Evolutionary conservation across 768 basidiomycete species (phyloP).

Genomic region (Termitomyces sp.): DNA sequence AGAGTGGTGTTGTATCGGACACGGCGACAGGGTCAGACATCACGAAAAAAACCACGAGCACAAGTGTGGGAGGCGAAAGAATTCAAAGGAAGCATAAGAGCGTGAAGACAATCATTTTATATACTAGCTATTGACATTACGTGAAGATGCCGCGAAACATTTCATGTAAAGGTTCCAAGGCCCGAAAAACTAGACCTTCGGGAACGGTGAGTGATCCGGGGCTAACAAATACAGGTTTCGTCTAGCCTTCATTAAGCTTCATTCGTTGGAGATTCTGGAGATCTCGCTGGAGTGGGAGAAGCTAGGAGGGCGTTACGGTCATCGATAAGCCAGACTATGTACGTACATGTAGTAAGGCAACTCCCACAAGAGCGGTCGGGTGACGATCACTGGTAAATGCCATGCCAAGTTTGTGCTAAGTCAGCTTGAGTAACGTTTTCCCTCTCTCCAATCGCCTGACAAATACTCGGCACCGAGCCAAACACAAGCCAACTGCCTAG

Average conservation of each 20-base stretch:
- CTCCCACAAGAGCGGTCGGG: background rate
- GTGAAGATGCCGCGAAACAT: background rate
- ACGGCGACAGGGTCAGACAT: background rate
- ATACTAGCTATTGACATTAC: background rate
- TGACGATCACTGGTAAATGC: background rate
- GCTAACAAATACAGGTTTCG: background rate
- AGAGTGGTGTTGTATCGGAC: slow-evolving; percentile 6
- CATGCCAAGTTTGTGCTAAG: too few species aligned
- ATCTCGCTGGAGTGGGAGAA: background rate
- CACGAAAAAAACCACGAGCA: background rate
- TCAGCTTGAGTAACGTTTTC: background rate
- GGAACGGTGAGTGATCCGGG: background rate
- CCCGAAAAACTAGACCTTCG: background rate
- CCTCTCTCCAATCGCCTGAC: background rate
- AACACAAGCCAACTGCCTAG: background rate
- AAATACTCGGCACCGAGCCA: background rate
- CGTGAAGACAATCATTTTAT: background rate
- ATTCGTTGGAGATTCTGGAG: background rate
- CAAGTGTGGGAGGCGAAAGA: background rate
- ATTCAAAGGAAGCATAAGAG: too few species aligned
- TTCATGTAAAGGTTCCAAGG: background rate
- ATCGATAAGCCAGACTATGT: background rate
- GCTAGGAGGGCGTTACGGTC: background rate
- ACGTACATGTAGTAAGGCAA: background rate
- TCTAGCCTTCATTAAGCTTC: background rate